A percentile compares a stretch with the other conserved stretches of the same genome.
These are phyloP conservation scores for Magnolia changhungtana DNA, from an alignment of 164 flowering plant genomes.

Conservation along the genomic window DNA sequence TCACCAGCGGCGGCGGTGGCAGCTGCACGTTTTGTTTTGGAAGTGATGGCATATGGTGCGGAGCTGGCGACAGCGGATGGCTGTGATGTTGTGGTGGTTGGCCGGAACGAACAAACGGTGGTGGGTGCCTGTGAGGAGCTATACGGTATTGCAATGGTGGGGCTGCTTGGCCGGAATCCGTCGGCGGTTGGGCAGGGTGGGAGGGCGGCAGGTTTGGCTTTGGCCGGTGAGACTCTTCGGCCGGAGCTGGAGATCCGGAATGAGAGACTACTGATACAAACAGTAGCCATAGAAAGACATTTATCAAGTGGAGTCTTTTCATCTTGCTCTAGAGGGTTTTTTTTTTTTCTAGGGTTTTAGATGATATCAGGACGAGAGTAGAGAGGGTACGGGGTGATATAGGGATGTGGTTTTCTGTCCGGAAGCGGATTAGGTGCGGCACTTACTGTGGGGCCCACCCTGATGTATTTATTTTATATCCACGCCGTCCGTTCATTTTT, in stretches of 20 bases:
- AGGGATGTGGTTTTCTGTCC: too few species aligned
- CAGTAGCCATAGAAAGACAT: slow-evolving; percentile 6
- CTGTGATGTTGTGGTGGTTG: not conserved
- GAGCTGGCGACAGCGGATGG: not conserved
- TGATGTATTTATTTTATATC: too few species aligned
- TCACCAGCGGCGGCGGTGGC: not conserved
- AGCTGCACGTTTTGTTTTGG: not conserved
- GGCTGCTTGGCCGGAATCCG: not conserved
- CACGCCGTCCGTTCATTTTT: too few species aligned
- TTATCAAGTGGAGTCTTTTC: not conserved
- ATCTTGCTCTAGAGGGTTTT: not conserved
- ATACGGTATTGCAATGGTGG: not conserved
- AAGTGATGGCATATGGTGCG: not conserved
- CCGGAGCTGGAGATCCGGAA: not conserved
- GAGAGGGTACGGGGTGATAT: too few species aligned
- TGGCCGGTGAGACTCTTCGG: not conserved
- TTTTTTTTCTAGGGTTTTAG: not conserved
- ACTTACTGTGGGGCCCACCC: too few species aligned
- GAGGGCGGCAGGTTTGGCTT: not conserved
- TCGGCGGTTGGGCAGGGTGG: not conserved
- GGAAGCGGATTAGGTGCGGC: too few species aligned
- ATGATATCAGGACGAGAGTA: too few species aligned
- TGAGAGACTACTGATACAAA: slow-evolving; percentile 2
- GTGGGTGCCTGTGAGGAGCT: slow-evolving; percentile 6
- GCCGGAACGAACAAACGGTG: not conserved